phyloP scores from a whole-genome alignment of 164 flowering plant species.

The Brasenia schreberi region DNA sequence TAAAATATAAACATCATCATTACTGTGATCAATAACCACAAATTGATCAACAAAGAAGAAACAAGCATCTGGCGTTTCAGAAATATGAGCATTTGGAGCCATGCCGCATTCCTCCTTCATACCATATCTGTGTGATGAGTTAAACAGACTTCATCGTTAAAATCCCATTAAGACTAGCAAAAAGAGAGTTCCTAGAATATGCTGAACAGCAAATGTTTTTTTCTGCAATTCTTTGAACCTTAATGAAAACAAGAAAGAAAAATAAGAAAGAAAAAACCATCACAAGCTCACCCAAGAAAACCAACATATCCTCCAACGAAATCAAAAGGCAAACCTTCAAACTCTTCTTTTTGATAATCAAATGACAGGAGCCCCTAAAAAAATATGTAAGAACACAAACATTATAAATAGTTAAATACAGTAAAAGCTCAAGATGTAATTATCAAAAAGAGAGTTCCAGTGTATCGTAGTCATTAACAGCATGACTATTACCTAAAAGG shows the following conservation, averaged over 20 bases:
- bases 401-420: too few relatives aligned
- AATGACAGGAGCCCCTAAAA: slow-evolving; percentile 72
- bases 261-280: neutral
- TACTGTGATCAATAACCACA: slow-evolving; percentile 63
- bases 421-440: too few relatives aligned
- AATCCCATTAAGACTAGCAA: neutral
- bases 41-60: slow-evolving; percentile 90
- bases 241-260: neutral
- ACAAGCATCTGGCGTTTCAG: slow-evolving; percentile 88
- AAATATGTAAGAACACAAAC: slow-evolving; percentile 2
- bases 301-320: slow-evolving; percentile 93
- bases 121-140: neutral
- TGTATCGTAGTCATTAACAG: too few relatives aligned
- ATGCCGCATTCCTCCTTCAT: slow-evolving; percentile 66
- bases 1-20: slow-evolving; percentile 61
- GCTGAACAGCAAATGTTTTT: neutral
- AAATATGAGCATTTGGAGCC: slow-evolving; percentile 43
- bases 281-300: slow-evolving; percentile 61
- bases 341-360: slow-evolving; percentile 47
- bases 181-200: neutral
- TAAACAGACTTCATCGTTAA: neutral
- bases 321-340: slow-evolving; percentile 81
- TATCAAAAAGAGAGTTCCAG: too few relatives aligned
- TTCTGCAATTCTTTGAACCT: neutral
- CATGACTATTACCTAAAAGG: too few relatives aligned